Evolutionary conservation across 257 asterid genomes (phyloP).

Genomic region (Agastache rugosa): DNA sequence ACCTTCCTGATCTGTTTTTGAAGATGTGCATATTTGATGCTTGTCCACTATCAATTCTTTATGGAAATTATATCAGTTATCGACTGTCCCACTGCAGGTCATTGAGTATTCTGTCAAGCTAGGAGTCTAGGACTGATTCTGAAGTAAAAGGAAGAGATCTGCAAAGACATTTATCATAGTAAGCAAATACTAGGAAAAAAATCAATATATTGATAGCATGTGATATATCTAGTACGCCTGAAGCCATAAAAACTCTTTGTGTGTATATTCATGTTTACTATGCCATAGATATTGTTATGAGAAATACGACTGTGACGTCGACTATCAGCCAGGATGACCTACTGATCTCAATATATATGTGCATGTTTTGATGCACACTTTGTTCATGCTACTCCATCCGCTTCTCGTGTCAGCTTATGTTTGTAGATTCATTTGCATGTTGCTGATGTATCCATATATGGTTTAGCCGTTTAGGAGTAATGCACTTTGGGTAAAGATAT

Average conservation of each 20-base stretch:
- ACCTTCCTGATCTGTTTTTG: not conserved
- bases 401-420: not conserved
- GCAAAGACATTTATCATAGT: not conserved
- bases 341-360: constrained; percentile 5
- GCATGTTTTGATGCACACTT: not conserved
- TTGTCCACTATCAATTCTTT: not conserved
- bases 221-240: not conserved
- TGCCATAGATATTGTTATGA: not conserved
- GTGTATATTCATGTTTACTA: constrained; percentile 8
- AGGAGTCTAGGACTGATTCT: not conserved
- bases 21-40: not conserved
- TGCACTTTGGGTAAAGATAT: no score
- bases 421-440: constrained; percentile 15
- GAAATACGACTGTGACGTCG: not conserved
- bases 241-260: constrained; percentile 22
- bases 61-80: not conserved
- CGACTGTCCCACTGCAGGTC: constrained; percentile 32
- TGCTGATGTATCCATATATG: not conserved
- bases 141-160: constrained; percentile 17
- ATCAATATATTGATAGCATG: constrained; percentile 2
- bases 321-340: not conserved
- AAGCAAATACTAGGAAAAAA: not conserved
- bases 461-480: no score
- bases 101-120: constrained; percentile 10
- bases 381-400: not conserved